Base-by-base conservation (phyloP, 169 alveolate species). In the Plasmodium billcollinsi region DNA sequence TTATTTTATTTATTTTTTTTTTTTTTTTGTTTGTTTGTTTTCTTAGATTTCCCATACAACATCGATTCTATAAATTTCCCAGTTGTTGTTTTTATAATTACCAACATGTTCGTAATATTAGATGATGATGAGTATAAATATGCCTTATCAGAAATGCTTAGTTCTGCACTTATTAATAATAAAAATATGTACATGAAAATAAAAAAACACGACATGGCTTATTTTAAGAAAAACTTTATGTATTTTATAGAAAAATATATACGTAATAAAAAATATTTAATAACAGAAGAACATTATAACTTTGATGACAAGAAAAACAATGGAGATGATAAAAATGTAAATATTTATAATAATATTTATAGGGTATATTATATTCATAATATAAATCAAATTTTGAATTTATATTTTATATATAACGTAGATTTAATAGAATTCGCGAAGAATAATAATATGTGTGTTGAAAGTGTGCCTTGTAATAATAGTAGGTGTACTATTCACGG, bases 161-260 rank as follows among this genome's bases (percentile, higher is more conserved):
- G 43, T 26, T 21, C 33, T 2, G 67, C 74, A 29, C 43, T 74
- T 11, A 50, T 74, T 9, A 74, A 74, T 59, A 67, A 74, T 39
- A 50, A 50, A 54, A 43, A 21, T 2, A 4, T 74, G 49, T 74
- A 39, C 15, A 6, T 52, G 29, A 20, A 39, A 63, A 74, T 74
- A 62, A 74, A 74, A 21, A 52, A 47, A 26, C 21, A 63, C 1
- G 66, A 62, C 24, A 15, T 61, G 58, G 29, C 12, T 20, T 67
- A 52, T 49, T 74, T 74, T 29, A 39, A 18, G 29, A 74, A 74
- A 18, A 74, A 45, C 4, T 4, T 18, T 45, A 59, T 61, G 61
- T 61, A 20, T 74, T 43, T 74, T 20, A 54, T 74, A 2, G 6
- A 9, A 29, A 43, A 24, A 62, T 74, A 50, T 15, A 43, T 62